Percentiles rank a stretch among this genome's conserved stretches.
Evolutionary conservation across 2,329 filamentous ascomycete genomes (phyloP).

Genomic region (Penicillium sclerotigenum): DNA sequence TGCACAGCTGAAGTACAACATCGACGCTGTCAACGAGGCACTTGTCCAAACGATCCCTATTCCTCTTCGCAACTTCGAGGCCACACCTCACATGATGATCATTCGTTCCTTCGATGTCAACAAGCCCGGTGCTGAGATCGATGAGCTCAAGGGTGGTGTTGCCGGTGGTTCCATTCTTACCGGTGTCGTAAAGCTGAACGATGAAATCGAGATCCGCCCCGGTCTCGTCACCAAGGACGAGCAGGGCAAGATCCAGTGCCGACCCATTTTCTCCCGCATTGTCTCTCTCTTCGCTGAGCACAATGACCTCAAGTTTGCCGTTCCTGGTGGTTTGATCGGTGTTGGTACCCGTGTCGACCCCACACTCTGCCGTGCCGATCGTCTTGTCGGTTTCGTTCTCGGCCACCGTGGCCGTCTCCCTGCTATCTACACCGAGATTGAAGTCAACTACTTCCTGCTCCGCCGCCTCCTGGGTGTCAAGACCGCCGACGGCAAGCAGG

Average conservation of each 20-base stretch:
- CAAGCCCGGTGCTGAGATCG: conserved; percentile 98
- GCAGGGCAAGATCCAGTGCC: conserved; percentile 90
- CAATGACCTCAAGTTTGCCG: conserved; percentile 97
- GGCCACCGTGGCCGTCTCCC: conserved; percentile 90
- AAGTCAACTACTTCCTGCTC: conserved; percentile 99
- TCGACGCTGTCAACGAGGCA: conserved; percentile 94
- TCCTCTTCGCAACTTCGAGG: conserved; percentile 82
- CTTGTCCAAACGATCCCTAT: conserved; percentile 95
- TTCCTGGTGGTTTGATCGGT: conserved; percentile 95
- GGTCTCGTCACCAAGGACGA: conserved; percentile 96
- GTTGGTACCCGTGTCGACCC: conserved; percentile 97
- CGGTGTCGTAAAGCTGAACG: conserved; percentile 92
- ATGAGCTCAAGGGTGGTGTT: conserved; percentile 97
- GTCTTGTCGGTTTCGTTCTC: conserved; percentile 95
- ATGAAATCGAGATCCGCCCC: conserved; percentile 98
- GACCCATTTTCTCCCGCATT: conserved; percentile 92
- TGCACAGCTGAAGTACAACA: conserved; percentile 98
- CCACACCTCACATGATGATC: conserved; percentile 96
- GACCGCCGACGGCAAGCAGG: conserved; percentile 97
- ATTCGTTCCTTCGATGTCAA: conserved; percentile 99
- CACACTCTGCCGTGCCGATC: conserved; percentile 96
- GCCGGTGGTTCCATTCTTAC: conserved; percentile 95
- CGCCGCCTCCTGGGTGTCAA: conserved; percentile 92
- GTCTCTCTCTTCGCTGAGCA: conserved; percentile 95
- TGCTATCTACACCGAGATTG: conserved; percentile 96